phyloP scores from a whole-genome alignment of 2,329 filamentous ascomycete species.

The Sclerotinia spermophila region DNA sequence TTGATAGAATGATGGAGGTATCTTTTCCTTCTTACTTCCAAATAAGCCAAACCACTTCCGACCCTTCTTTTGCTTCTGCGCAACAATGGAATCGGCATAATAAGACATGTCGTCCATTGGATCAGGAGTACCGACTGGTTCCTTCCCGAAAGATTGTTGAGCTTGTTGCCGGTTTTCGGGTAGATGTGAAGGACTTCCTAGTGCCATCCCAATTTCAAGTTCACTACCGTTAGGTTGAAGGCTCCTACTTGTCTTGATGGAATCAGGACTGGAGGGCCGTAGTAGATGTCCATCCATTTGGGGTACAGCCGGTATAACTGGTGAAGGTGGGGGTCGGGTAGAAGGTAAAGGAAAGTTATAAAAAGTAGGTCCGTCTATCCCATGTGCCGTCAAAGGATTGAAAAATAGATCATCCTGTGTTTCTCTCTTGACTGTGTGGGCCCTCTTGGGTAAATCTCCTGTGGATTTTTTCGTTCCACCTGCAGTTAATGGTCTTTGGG shows the following conservation, averaged over 20 bases:
- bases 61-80: slow-evolving; percentile 45
- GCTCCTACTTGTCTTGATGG: not conserved
- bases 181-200: slow-evolving; percentile 61
- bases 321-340: slow-evolving; percentile 28
- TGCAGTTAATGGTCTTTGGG: slow-evolving; percentile 35
- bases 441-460: slow-evolving; percentile 22
- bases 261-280: slow-evolving; percentile 8
- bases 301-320: slow-evolving; percentile 2
- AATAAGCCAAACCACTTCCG: slow-evolving; percentile 57
- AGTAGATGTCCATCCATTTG: not conserved
- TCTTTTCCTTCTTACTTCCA: slow-evolving; percentile 41
- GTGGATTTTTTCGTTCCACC: slow-evolving; percentile 29
- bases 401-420: slow-evolving; percentile 36
- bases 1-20: slow-evolving; percentile 34
- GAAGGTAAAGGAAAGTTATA: slow-evolving; percentile 33
- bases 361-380: slow-evolving; percentile 29
- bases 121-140: slow-evolving; percentile 28
- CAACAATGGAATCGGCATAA: slow-evolving; percentile 15
- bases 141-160: slow-evolving; percentile 13
- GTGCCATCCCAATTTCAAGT: slow-evolving; percentile 63
- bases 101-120: slow-evolving; percentile 24
- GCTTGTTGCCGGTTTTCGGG: slow-evolving; percentile 28
- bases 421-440: slow-evolving; percentile 29
- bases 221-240: not conserved
- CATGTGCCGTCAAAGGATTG: slow-evolving; percentile 32